Evolutionary conservation across 2,329 filamentous ascomycete species (phyloP).

Genomic region (Cordyceps cicadae): DNA sequence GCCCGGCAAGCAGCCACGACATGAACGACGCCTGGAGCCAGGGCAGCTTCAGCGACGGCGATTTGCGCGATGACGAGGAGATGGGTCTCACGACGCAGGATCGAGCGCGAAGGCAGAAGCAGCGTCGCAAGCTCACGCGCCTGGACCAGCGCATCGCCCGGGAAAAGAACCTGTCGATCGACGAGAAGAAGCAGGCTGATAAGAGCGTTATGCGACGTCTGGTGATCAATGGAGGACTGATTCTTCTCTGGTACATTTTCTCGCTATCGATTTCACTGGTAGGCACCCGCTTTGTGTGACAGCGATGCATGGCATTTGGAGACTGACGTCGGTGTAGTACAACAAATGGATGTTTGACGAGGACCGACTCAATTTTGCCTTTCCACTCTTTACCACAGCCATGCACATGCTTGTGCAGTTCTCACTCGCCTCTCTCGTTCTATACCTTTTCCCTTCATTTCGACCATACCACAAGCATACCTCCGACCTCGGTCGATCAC

Average conservation of each 20-base stretch:
- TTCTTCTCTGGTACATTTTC: conserved; percentile 82
- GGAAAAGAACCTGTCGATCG: conserved; percentile 52
- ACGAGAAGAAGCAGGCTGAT: conserved; percentile 70
- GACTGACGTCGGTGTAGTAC: conserved; percentile 62
- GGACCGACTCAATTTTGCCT: conserved; percentile 78
- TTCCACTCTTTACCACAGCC: conserved; percentile 89
- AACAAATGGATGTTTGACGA: conserved; percentile 99
- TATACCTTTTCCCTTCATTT: conserved; percentile 75
- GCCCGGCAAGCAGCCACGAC: conserved; percentile 16
- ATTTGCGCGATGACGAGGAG: conserved; percentile 79
- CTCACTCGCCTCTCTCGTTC: conserved; percentile 62
- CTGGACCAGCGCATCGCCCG: conserved; percentile 62
- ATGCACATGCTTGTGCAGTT: conserved; percentile 97
- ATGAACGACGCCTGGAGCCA: conserved; percentile 28
- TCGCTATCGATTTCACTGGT: conserved; percentile 88
- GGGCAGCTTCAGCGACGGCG: conserved; percentile 61
- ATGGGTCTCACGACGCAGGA: conserved; percentile 73
- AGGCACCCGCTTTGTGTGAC: conserved; percentile 30
- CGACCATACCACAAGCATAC: conserved; percentile 53
- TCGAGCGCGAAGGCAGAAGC: conserved; percentile 56
- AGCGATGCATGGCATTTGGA: neutral
- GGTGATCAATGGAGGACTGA: conserved; percentile 69
- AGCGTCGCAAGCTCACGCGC: conserved; percentile 57
- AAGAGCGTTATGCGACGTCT: conserved; percentile 61
- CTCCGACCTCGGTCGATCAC: conserved; percentile 42